These are phyloP conservation scores for Salvia splendens DNA, from an alignment of 257 asterid species.

Conservation along the genomic window DNA sequence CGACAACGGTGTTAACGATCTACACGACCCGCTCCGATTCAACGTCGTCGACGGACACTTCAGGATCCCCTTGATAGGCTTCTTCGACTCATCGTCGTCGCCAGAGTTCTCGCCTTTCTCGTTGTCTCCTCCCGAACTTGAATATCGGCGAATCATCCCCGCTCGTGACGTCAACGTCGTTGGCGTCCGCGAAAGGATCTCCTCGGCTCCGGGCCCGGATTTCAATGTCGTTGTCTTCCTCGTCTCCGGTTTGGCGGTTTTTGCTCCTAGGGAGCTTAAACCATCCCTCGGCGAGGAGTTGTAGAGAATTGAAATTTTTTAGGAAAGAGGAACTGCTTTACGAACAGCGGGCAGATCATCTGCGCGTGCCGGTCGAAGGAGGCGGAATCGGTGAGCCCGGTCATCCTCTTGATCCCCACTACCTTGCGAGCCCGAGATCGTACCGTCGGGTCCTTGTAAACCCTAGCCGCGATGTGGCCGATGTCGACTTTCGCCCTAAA, in stretches of 20 bases:
- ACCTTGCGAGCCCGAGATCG: conserved; percentile 69
- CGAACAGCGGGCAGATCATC: conserved; percentile 81
- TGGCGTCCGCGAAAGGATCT: background rate
- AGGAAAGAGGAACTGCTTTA: conserved; percentile 42
- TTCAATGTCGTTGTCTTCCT: background rate
- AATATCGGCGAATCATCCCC: no score
- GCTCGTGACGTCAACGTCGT: background rate
- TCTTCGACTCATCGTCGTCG: conserved; percentile 34
- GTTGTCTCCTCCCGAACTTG: background rate
- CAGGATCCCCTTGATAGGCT: conserved; percentile 65
- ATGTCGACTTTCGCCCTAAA: conserved; percentile 48
- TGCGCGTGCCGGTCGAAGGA: conserved; percentile 81
- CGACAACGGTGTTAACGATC: background rate
- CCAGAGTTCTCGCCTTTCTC: background rate
- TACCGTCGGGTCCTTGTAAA: conserved; percentile 49
- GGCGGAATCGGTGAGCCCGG: conserved; percentile 63
- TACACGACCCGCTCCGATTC: conserved; percentile 28
- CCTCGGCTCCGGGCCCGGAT: conserved; percentile 18
- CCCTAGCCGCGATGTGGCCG: conserved; percentile 67
- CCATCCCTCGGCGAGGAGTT: conserved; percentile 67
- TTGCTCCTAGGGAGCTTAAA: conserved; percentile 51
- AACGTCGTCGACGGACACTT: conserved; percentile 50
- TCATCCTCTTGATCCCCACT: conserved; percentile 67
- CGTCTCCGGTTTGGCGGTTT: background rate
- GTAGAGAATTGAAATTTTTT: conserved; percentile 59